A percentile compares a stretch with the other conserved stretches of the same genome.
Conservation (phyloP, 2,329 filamentous ascomycete species). For the Cladophialophora exuberans region DNA sequence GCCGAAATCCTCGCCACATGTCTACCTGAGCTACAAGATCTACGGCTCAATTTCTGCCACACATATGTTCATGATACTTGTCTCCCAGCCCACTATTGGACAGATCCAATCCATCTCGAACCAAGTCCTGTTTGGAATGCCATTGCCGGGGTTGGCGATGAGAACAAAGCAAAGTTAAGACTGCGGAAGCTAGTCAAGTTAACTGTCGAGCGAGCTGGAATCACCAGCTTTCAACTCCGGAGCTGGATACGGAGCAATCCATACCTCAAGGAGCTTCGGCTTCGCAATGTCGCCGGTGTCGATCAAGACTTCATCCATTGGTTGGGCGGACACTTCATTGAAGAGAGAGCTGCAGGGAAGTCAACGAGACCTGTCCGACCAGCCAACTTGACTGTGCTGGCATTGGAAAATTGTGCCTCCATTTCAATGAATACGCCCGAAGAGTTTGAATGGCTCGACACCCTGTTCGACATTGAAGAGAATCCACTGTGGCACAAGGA, state of each 20-base stretch:
- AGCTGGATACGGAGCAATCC: conserved; percentile 40
- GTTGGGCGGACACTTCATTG: conserved; percentile 33
- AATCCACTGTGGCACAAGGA: neutral
- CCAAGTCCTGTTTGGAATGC: conserved; percentile 39
- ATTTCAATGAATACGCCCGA: conserved; percentile 4
- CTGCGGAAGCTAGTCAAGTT: conserved; percentile 37
- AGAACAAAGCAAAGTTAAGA: conserved; percentile 26
- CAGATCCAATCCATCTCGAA: conserved; percentile 23
- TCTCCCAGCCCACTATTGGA: conserved; percentile 38
- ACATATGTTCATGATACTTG: conserved; percentile 39
- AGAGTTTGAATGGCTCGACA: conserved; percentile 22
- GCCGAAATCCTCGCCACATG: conserved; percentile 38
- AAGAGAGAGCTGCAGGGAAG: neutral
- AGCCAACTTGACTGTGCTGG: conserved; percentile 11
- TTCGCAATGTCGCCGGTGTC: conserved; percentile 40
- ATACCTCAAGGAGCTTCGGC: conserved; percentile 35
- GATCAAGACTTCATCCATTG: conserved; percentile 41
- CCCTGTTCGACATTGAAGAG: conserved; percentile 3
- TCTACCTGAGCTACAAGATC: conserved; percentile 38
- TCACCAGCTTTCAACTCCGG: conserved; percentile 40
- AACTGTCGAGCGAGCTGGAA: conserved; percentile 39
- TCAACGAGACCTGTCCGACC: neutral
- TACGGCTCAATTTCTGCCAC: conserved; percentile 42
- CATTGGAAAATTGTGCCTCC: conserved; percentile 18
- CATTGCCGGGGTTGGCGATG: conserved; percentile 37